These are phyloP conservation scores for Pholiota microspora DNA, from an alignment of 768 basidiomycete species.

Conservation along the genomic window DNA sequence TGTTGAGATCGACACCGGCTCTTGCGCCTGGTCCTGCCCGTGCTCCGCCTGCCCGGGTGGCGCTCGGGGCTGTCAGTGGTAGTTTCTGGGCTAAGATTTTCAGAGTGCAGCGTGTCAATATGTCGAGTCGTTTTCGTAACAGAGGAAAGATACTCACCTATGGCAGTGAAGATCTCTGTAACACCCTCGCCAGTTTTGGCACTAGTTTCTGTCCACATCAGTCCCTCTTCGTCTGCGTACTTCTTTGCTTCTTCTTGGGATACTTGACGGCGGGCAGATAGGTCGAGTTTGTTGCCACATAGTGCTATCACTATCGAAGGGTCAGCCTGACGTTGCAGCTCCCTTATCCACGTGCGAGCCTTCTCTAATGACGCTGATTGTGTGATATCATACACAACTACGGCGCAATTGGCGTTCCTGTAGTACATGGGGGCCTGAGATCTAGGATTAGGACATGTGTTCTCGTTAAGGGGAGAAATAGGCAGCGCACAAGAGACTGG, in stretches of 20 bases:
- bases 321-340: slow-evolving; percentile 96
- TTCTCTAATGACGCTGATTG: slow-evolving; percentile 89
- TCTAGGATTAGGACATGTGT: slow-evolving; percentile 11
- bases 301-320: slow-evolving; percentile 95
- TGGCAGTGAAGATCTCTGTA: slow-evolving; percentile 79
- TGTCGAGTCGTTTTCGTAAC: slow-evolving; percentile 2
- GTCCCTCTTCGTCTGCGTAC: slow-evolving; percentile 88
- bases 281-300: slow-evolving; percentile 93
- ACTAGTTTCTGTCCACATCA: slow-evolving; percentile 92
- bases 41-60: slow-evolving; percentile 54
- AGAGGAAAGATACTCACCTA: slow-evolving; percentile 46
- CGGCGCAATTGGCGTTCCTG: slow-evolving; percentile 90
- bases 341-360: slow-evolving; percentile 94
- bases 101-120: slow-evolving; percentile 12
- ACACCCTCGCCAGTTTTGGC: slow-evolving; percentile 90
- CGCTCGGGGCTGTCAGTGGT: slow-evolving; percentile 74
- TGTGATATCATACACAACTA: slow-evolving; percentile 97
- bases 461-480: slow-evolving; percentile 32
- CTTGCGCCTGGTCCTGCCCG: slow-evolving; percentile 52
- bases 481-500: slow-evolving; percentile 39
- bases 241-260: slow-evolving; percentile 87
- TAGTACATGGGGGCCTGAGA: slow-evolving; percentile 92
- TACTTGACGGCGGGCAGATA: slow-evolving; percentile 81
- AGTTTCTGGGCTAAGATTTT: slow-evolving; percentile 74
- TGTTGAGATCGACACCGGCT: slow-evolving; percentile 81